Conservation (phyloP, 805 yeast species). For the Jamesozyma lodderae region DNA sequence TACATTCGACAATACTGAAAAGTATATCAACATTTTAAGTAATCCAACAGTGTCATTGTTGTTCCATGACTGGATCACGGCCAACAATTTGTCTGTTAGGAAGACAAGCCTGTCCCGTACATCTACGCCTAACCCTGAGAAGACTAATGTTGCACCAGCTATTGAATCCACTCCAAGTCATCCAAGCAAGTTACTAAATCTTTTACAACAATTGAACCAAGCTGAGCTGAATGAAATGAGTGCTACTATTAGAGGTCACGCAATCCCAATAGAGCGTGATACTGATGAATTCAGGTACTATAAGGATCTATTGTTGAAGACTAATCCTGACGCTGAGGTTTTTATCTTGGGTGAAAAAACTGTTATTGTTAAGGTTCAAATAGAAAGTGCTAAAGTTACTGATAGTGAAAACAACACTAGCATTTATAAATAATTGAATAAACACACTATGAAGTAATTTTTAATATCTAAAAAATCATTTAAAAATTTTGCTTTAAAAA, state of each 20-base stretch:
- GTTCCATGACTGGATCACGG: slow-evolving; percentile 85
- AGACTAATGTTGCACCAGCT: slow-evolving; percentile 6
- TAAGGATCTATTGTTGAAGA: slow-evolving; percentile 49
- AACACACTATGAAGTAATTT: neutral
- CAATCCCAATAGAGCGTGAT: slow-evolving; percentile 41
- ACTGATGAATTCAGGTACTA: slow-evolving; percentile 49
- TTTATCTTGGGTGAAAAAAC: slow-evolving; percentile 58
- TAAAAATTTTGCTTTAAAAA: neutral
- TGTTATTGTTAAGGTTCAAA: slow-evolving; percentile 55
- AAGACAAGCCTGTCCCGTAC: slow-evolving; percentile 23
- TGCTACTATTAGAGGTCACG: slow-evolving; percentile 72
- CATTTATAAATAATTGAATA: slow-evolving; percentile 26
- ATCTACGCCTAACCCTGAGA: slow-evolving; percentile 23
- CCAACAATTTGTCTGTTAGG: slow-evolving; percentile 35
- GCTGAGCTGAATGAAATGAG: slow-evolving; percentile 70
- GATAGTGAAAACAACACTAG: slow-evolving; percentile 57
- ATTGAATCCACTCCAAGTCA: slow-evolving; percentile 17
- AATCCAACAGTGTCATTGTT: slow-evolving; percentile 77
- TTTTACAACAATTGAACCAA: slow-evolving; percentile 70
- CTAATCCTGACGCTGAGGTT: slow-evolving; percentile 59
- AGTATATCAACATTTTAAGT: slow-evolving; percentile 54
- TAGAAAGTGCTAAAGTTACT: slow-evolving; percentile 66
- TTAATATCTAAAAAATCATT: too few relatives aligned
- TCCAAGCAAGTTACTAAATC: slow-evolving; percentile 41
- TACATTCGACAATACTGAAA: slow-evolving; percentile 62